phyloP scores from a whole-genome alignment of 2,329 filamentous ascomycete species.

The Penicillium sp. region DNA sequence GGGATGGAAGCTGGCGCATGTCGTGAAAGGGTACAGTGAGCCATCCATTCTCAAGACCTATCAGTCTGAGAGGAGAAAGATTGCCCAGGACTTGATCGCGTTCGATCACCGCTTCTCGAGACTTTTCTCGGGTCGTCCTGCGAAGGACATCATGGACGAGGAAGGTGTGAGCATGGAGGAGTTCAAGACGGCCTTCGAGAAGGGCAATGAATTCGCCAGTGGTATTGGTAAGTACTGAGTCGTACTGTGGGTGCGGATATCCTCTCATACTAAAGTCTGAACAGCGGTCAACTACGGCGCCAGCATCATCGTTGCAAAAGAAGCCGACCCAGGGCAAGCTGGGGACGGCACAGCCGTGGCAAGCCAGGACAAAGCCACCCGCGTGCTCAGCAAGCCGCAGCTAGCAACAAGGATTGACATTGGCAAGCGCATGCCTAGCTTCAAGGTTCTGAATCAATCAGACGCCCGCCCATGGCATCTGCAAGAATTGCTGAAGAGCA shows the following conservation, averaged over 20 bases:
- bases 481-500: constrained; percentile 38
- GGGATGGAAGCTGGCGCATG: constrained; percentile 58
- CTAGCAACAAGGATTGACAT: constrained; percentile 34
- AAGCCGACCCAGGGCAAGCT: constrained; percentile 46
- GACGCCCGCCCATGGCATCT: constrained; percentile 45
- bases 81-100: constrained; percentile 67
- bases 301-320: constrained; percentile 60
- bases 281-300: constrained; percentile 59
- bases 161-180: constrained; percentile 64
- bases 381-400: constrained; percentile 23
- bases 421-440: constrained; percentile 39
- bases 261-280: constrained; percentile 13
- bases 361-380: constrained; percentile 16
- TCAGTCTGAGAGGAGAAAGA: constrained; percentile 55
- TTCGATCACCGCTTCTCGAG: constrained; percentile 62
- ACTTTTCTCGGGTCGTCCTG: constrained; percentile 60
- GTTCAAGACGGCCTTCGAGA: constrained; percentile 63
- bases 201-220: constrained; percentile 62
- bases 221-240: constrained; percentile 46
- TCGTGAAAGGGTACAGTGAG: constrained; percentile 47
- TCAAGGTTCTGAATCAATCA: constrained; percentile 39
- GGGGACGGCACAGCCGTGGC: constrained; percentile 53
- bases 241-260: background rate
- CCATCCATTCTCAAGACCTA: constrained; percentile 55
- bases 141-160: constrained; percentile 61